Base-by-base conservation (phyloP, 2,329 filamentous ascomycete genomes). In the Penicillium expansum region DNA sequence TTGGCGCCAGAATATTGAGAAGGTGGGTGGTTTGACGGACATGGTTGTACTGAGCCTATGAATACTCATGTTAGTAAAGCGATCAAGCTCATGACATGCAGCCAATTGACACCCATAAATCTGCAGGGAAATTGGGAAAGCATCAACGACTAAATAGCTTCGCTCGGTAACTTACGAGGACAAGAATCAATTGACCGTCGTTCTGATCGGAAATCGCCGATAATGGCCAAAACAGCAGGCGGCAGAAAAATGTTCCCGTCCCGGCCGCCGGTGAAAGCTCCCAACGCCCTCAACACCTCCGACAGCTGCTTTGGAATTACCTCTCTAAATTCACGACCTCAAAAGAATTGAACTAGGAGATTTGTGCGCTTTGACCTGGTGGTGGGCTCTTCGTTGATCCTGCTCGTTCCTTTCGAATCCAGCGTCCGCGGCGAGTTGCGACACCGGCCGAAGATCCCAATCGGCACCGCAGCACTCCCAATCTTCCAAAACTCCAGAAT, bases 171-270 rank as follows among this genome's bases (percentile, higher is more conserved):
- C 63, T 58, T 55, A 66, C 64, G 38, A 38, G 52, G 35, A 29
- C 14, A 32, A 38, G 33, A 56, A 62, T 32, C 57, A 64, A 57
- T 62, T 49, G 41, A 55, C 60, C 52, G 60, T 61, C 58, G 56
- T 66, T 66, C 61, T 66, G 59, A 52, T 66, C 64, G 64, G 64
- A 58, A 62, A 61, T 55, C 58, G 38, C 57, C 61, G 62, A 55
- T 58, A 45, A 35, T 24, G 57, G 49, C 55, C 56, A 67, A 64
- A 61, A 50, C 59, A 62, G 54, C 29, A 44, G 16, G 65, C 71
- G 72, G 72, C 70, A 71, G 69, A 74, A 74, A 74, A 74, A 74
- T 73, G 62, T 74, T 74, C 72, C 72, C 62, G 67, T 67, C 70
- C 70, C 67, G 71, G 70, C 64, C 61, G 64, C 71, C 72, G 71